Percentiles rank a stretch among this genome's conserved stretches.
phyloP scores from a whole-genome alignment of 2,329 filamentous ascomycete species.

The Lasiodiplodia hormozganensis region DNA sequence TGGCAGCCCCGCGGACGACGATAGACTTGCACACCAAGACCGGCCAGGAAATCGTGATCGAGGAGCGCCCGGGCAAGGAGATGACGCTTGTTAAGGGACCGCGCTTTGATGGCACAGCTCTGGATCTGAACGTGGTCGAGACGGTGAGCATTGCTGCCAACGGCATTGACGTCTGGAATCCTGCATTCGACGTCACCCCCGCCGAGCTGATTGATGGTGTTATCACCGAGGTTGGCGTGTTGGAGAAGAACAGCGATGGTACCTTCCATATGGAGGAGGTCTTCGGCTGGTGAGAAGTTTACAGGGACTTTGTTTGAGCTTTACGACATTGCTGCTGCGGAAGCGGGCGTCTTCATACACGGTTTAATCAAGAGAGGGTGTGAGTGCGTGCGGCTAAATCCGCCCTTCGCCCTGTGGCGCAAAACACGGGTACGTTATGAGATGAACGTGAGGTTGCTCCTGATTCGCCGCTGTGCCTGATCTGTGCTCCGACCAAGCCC shows the following conservation, averaged over 20 bases:
- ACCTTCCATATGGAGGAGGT: constrained; percentile 65
- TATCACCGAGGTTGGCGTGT: constrained; percentile 88
- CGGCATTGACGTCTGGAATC: constrained; percentile 91
- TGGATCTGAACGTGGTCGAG: constrained; percentile 69
- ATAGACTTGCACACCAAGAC: constrained; percentile 84
- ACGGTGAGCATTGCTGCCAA: constrained; percentile 79
- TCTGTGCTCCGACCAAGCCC: constrained; percentile 4
- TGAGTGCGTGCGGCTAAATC: background rate
- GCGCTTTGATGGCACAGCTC: constrained; percentile 66
- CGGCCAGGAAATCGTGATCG: constrained; percentile 84
- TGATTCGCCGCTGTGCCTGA: constrained; percentile 15
- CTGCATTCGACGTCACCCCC: constrained; percentile 94
- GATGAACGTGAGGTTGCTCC: constrained; percentile 8
- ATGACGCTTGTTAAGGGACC: constrained; percentile 85
- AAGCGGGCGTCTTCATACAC: constrained; percentile 23
- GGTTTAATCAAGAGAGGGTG: background rate
- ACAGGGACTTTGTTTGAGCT: constrained; percentile 39
- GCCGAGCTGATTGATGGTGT: constrained; percentile 88
- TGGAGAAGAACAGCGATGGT: constrained; percentile 76
- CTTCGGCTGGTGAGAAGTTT: constrained; percentile 42
- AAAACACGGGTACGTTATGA: constrained; percentile 29
- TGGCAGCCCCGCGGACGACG: constrained; percentile 92
- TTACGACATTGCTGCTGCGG: constrained; percentile 23
- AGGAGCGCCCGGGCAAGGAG: constrained; percentile 82
- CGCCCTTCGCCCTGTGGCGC: background rate